These are phyloP conservation scores for Clonostachys rosea DNA, from an alignment of 2,329 filamentous ascomycete genomes.

Conservation along the genomic window DNA sequence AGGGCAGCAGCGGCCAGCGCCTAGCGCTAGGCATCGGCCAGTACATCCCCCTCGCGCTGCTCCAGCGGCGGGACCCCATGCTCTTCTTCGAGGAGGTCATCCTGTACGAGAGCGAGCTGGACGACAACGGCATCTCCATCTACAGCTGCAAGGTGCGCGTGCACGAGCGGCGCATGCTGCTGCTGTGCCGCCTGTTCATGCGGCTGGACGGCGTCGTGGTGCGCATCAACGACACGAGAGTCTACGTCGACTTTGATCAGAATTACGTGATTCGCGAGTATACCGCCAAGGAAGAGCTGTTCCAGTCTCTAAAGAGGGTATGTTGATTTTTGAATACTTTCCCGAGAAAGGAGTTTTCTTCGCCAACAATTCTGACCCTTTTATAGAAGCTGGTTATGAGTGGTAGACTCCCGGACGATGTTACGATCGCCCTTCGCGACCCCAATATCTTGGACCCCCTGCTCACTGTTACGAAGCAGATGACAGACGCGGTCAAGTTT, in stretches of 20 bases:
- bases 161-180: slow-evolving; percentile 81
- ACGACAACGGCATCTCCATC: slow-evolving; percentile 93
- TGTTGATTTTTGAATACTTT: slow-evolving; percentile 15
- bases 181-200: slow-evolving; percentile 88
- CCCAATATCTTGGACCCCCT: slow-evolving; percentile 69
- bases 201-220: slow-evolving; percentile 86
- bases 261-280: slow-evolving; percentile 85
- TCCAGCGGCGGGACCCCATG: slow-evolving; percentile 88
- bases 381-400: slow-evolving; percentile 41
- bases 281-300: slow-evolving; percentile 78
- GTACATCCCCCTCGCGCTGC: slow-evolving; percentile 76
- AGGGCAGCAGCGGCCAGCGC: slow-evolving; percentile 22
- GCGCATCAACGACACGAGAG: slow-evolving; percentile 80
- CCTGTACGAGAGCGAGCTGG: slow-evolving; percentile 94
- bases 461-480: slow-evolving; percentile 66
- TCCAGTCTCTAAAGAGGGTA: slow-evolving; percentile 71
- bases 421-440: slow-evolving; percentile 73
- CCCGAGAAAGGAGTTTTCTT: neutral
- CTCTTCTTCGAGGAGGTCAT: slow-evolving; percentile 95
- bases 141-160: slow-evolving; percentile 88
- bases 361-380: neutral
- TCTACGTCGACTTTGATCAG: slow-evolving; percentile 85
- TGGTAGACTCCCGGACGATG: slow-evolving; percentile 60
- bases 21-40: slow-evolving; percentile 29
- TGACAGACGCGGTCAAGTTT: slow-evolving; percentile 43